phyloP scores from a whole-genome alignment of 257 asterid species.

The Solanum appendiculatum region DNA sequence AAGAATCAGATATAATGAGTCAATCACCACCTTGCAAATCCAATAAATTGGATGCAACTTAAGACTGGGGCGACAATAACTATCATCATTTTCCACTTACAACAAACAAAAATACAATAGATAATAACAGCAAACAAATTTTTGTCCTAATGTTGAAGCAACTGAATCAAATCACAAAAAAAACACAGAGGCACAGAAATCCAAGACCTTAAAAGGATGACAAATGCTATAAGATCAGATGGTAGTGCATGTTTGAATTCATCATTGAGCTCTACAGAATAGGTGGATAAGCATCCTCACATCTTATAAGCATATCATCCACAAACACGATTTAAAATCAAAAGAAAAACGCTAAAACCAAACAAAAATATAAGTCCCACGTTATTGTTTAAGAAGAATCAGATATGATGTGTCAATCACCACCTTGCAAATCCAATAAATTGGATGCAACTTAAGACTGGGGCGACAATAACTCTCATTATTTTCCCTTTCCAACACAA shows the following conservation, averaged over 20 bases:
- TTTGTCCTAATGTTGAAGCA: background rate
- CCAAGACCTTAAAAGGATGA: background rate
- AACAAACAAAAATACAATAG: background rate
- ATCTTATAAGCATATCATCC: background rate
- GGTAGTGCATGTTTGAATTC: constrained; percentile 72
- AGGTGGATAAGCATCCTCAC: constrained; percentile 42
- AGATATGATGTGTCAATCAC: constrained; percentile 27
- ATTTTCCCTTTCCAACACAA: background rate
- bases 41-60: constrained; percentile 7
- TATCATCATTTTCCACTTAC: constrained; percentile 16
- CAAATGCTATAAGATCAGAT: constrained; percentile 49
- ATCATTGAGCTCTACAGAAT: constrained; percentile 52
- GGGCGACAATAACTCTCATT: constrained; percentile 42
- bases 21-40: constrained; percentile 33
- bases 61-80: constrained; percentile 46
- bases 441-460: constrained; percentile 32
- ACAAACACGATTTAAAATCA: background rate
- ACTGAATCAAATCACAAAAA: background rate
- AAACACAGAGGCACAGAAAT: background rate
- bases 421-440: constrained; percentile 12
- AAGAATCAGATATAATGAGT: constrained; percentile 20
- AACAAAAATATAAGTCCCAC: background rate
- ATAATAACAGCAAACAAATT: background rate
- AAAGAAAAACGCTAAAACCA: background rate
- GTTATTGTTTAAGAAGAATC: constrained; percentile 4